These are phyloP conservation scores for Suhomyces bokatorum DNA, from an alignment of 1,139 yeast genomes.

Conservation along the genomic window DNA sequence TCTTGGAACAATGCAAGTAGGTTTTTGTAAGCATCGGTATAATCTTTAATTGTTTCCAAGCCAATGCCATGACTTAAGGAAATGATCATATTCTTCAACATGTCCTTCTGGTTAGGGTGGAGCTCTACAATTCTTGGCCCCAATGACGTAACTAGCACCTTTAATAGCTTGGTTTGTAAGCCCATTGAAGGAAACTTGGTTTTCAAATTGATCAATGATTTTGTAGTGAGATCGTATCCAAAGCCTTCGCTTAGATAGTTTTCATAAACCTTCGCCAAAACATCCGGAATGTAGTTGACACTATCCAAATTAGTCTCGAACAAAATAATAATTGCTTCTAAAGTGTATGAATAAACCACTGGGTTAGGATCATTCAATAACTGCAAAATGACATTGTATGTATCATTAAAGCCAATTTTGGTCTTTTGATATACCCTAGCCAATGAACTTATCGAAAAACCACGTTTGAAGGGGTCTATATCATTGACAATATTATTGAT, in stretches of 20 bases:
- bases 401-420: conserved; percentile 36
- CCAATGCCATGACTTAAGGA: conserved; percentile 39
- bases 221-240: conserved; percentile 38
- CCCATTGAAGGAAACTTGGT: conserved; percentile 30
- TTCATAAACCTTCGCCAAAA: conserved; percentile 47
- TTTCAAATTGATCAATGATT: conserved; percentile 31
- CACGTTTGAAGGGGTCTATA: conserved; percentile 60
- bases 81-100: conserved; percentile 33
- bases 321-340: conserved; percentile 58
- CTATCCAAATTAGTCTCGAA: conserved; percentile 58
- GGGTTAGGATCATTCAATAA: conserved; percentile 83
- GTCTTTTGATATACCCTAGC: conserved; percentile 56
- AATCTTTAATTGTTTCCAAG: conserved; percentile 30
- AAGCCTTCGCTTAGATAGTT: conserved; percentile 51
- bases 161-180: conserved; percentile 27
- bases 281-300: conserved; percentile 43
- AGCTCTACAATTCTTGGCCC: conserved; percentile 42
- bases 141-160: conserved; percentile 35
- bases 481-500: conserved; percentile 64
- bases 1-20: conserved; percentile 40
- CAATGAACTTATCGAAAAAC: conserved; percentile 60
- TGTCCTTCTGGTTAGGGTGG: conserved; percentile 20
- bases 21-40: conserved; percentile 26
- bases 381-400: conserved; percentile 59
- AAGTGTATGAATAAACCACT: conserved; percentile 69